Base-by-base conservation (phyloP, 495 filamentous ascomycete species). In the Neurospora tetrasperma region DNA sequence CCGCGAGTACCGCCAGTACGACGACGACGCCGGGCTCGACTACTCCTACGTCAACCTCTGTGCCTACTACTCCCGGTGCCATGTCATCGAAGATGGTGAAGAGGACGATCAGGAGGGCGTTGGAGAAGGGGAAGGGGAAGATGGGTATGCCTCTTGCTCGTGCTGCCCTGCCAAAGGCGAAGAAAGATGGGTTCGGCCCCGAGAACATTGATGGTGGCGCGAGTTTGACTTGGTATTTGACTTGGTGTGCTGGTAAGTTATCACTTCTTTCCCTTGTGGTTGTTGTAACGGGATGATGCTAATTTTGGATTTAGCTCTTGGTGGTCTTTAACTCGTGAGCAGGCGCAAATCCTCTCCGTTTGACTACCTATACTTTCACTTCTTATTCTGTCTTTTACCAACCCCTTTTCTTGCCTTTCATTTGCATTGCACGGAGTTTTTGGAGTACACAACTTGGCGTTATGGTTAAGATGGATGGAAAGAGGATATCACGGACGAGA, bases 221-320 rank as follows among this genome's bases (percentile, higher is more conserved):
- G 7, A 92, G 90, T 76, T 84, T 90, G 78, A 94, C 93, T 46
- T 98, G 94, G 94, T 97, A 95, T 86, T 79, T 98, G 79, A 91
- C 92, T 18, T 93, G 89, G 82, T 85, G 90, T 73, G 95, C 93
- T 70, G 85, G 84, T 85, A 70, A 80, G 84, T 83, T 43, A n/a
- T 7, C 82, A 42, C 14, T 7, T 39, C 14, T 38, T 38, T 6
- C 12, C 3, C 9, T 16, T 35, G 6, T 35, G 27, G 2, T 66
- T 66, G 14, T 66, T 6, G 7, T 66, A 14, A 66, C 35, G 27
- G 54, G 54, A 9, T 66, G 54, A 16, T 35, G 54, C 54, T 62
- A 35, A 62, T 1, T 16, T 1, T 16, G 27, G 11, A 54, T 7
- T 35, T 43, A 74, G 73, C 70, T 68, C 41, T 74, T 14, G 18